Evolutionary conservation across 2,329 filamentous ascomycete genomes (phyloP).

Genomic region (Ceratocystis papillata): DNA sequence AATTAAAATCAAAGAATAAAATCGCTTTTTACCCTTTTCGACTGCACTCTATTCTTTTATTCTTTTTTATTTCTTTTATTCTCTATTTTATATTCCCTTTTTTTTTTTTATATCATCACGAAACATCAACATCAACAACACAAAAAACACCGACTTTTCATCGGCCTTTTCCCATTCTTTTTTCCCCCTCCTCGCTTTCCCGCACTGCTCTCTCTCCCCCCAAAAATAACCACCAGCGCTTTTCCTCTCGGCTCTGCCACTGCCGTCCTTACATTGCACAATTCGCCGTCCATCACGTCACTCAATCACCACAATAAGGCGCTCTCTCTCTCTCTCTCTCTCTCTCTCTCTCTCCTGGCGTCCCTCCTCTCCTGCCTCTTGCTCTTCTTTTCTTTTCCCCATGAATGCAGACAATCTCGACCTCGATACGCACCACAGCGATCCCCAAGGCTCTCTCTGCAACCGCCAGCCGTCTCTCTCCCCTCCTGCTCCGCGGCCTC

Average conservation of each 20-base stretch:
- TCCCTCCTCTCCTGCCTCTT: neutral
- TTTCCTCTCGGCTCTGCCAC: neutral
- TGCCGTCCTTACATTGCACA: neutral
- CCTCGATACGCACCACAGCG: neutral
- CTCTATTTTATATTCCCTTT: neutral
- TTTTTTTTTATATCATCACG: slow-evolving; percentile 9
- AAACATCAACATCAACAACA: neutral
- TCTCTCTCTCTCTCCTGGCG: neutral
- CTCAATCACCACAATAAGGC: neutral
- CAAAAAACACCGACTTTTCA: neutral
- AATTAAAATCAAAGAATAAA: too few relatives aligned
- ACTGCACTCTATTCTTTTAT: neutral
- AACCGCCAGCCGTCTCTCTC: neutral
- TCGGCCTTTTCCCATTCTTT: neutral
- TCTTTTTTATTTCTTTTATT: neutral
- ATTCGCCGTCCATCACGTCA: neutral
- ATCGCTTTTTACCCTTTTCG: neutral
- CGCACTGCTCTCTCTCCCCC: neutral
- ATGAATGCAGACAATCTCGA: neutral
- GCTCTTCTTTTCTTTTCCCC: neutral
- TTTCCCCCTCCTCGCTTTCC: neutral
- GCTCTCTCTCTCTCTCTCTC: too few relatives aligned
- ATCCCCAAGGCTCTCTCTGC: neutral
- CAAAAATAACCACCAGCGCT: neutral
- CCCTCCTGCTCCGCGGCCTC: neutral